phyloP scores from a whole-genome alignment of 345 rosid species.

The Salix udensis region DNA sequence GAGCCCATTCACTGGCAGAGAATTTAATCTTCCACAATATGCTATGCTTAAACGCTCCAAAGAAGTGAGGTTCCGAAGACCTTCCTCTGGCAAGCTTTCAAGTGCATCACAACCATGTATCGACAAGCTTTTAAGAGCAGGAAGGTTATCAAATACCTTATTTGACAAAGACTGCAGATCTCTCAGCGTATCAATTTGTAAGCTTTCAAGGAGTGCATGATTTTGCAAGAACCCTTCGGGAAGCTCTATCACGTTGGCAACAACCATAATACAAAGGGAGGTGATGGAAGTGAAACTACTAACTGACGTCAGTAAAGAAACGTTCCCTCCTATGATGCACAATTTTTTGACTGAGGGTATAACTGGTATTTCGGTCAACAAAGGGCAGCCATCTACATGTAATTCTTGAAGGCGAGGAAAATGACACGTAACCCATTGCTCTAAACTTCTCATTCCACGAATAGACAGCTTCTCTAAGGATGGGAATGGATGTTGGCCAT shows the following conservation, averaged over 20 bases:
- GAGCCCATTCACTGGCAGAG: neutral
- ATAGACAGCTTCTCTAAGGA: neutral
- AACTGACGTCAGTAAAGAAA: neutral
- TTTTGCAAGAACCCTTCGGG: no score
- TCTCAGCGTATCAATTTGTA: rapidly evolving
- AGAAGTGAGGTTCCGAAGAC: neutral
- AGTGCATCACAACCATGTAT: neutral
- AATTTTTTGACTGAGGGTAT: neutral
- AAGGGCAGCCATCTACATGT: rapidly evolving
- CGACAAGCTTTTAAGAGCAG: neutral
- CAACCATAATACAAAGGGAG: rapidly evolving
- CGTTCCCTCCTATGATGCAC: rapidly evolving
- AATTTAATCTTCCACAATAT: neutral
- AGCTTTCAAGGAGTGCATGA: no score
- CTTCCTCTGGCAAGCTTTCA: constrained; percentile 10
- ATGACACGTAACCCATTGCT: neutral
- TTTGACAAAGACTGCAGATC: no score
- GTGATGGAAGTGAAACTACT: neutral
- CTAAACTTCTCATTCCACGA: neutral
- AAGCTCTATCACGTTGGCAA: no score
- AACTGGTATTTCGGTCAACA: neutral
- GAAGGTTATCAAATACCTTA: neutral
- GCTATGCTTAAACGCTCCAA: rapidly evolving
- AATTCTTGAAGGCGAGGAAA: neutral
- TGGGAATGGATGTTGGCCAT: neutral